A percentile compares a stretch with the other conserved stretches of the same genome.
phyloP scores from a whole-genome alignment of 1,139 yeast genomes.

The Nakaseomyces bracarensis region DNA sequence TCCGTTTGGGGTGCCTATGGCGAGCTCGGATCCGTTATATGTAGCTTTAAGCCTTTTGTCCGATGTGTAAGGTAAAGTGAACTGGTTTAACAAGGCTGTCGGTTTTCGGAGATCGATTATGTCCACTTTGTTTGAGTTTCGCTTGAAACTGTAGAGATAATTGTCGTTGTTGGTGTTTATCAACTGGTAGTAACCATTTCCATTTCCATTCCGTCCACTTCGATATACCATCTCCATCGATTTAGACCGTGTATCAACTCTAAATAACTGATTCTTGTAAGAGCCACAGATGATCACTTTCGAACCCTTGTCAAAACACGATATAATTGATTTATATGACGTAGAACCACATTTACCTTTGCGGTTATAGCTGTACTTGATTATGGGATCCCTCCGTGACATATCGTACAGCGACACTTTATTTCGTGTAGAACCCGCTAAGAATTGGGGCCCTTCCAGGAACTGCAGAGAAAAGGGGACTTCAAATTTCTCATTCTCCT shows the following conservation, averaged over 20 bases:
- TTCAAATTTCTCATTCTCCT: constrained; percentile 20
- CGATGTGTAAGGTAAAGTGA: constrained; percentile 3
- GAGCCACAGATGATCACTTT: constrained; percentile 18
- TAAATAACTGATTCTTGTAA: constrained; percentile 23
- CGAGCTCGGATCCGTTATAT: constrained; percentile 7
- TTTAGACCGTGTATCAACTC: constrained; percentile 18
- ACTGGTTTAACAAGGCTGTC: constrained; percentile 12
- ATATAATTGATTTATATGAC: constrained; percentile 18
- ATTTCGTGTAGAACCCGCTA: constrained; percentile 24
- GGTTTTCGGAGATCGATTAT: constrained; percentile 22
- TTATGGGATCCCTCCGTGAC: constrained; percentile 16
- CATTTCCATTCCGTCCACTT: constrained; percentile 2
- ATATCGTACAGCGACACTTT: constrained; percentile 23
- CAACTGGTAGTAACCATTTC: constrained; percentile 25
- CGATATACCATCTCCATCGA: constrained; percentile 6
- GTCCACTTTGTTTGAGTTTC: constrained; percentile 19
- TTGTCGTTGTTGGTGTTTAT: constrained; percentile 24
- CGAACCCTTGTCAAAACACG: constrained; percentile 23
- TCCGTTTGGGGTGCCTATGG: constrained; percentile 20
- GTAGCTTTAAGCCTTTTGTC: constrained; percentile 1
- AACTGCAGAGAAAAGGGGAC: constrained; percentile 21
- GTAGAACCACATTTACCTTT: background rate
- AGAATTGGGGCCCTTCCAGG: constrained; percentile 13
- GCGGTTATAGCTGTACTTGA: background rate
- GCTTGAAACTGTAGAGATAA: constrained; percentile 22